Evolutionary conservation across 2,329 filamentous ascomycete genomes (phyloP).

Genomic region (Colletotrichum viniferum): DNA sequence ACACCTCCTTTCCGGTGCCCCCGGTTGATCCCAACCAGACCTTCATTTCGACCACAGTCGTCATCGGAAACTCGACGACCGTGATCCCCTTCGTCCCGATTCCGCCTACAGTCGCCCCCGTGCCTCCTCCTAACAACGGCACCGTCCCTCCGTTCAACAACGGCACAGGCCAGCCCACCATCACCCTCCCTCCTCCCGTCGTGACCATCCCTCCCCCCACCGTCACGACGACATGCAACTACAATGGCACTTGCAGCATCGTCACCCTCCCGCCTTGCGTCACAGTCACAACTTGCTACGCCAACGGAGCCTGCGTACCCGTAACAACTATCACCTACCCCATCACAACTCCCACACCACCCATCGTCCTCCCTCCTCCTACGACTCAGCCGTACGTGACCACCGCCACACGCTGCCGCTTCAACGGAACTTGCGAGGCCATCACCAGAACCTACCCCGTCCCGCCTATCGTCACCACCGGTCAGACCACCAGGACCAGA

Average conservation of each 20-base stretch:
- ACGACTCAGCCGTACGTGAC: not conserved
- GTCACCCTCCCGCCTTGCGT: not conserved
- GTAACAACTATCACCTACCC: not conserved
- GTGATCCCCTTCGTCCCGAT: not conserved
- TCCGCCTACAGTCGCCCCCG: not conserved
- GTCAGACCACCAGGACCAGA: not conserved
- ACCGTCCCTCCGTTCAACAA: not conserved
- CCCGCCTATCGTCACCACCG: not conserved
- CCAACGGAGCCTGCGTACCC: not conserved
- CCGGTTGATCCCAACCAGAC: not conserved
- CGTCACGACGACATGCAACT: not conserved
- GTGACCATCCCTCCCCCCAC: not conserved
- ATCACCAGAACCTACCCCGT: not conserved
- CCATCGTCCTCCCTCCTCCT: not conserved
- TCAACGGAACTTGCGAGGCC: not conserved
- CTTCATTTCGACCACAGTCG: not conserved
- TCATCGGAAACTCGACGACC: not conserved
- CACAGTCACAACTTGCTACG: not conserved
- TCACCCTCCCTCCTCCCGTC: not conserved
- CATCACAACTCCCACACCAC: not conserved
- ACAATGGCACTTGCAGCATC: not conserved
- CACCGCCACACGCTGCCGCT: not conserved
- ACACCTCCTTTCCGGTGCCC: not conserved
- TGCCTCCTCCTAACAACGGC: not conserved
- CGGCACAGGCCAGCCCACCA: not conserved